These are phyloP conservation scores for Paramarasmius palmivorus DNA, from an alignment of 1,284 basidiomycete genomes.

Conservation along the genomic window DNA sequence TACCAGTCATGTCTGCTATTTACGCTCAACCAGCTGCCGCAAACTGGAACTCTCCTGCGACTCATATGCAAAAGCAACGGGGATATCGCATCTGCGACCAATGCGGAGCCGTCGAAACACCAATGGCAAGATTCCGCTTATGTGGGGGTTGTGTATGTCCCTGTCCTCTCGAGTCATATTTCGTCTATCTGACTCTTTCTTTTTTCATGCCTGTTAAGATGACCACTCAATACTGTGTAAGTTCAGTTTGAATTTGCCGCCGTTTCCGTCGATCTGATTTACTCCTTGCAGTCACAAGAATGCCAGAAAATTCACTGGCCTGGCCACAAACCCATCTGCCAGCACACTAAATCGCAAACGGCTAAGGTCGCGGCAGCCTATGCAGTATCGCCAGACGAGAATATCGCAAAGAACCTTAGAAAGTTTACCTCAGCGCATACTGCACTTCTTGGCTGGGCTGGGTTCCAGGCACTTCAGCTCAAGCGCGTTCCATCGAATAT, in stretches of 20 bases:
- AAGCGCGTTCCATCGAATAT: slow-evolving; percentile 75
- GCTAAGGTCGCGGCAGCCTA: slow-evolving; percentile 39
- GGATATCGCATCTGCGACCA: slow-evolving; percentile 78
- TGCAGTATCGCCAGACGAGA: slow-evolving; percentile 46
- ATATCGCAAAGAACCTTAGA: slow-evolving; percentile 67
- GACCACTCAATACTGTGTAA: slow-evolving; percentile 78
- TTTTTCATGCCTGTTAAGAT: slow-evolving; percentile 42
- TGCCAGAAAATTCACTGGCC: slow-evolving; percentile 79
- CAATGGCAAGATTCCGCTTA: slow-evolving; percentile 64
- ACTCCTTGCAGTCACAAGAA: slow-evolving; percentile 56
- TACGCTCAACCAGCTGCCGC: slow-evolving; percentile 72
- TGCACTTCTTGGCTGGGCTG: slow-evolving; percentile 70
- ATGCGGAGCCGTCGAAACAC: slow-evolving; percentile 67
- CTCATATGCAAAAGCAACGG: slow-evolving; percentile 53
- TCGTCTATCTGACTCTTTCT: slow-evolving; percentile 13
- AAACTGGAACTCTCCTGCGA: slow-evolving; percentile 65
- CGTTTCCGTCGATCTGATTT: slow-evolving; percentile 9
- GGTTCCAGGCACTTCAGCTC: slow-evolving; percentile 78
- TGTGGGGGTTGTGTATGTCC: slow-evolving; percentile 78
- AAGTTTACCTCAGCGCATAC: slow-evolving; percentile 75
- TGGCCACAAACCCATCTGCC: slow-evolving; percentile 73
- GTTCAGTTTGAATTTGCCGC: slow-evolving; percentile 27
- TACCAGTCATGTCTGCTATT: too few species aligned
- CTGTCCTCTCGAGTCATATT: slow-evolving; percentile 11
- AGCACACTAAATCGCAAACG: slow-evolving; percentile 63